phyloP scores from a whole-genome alignment of 352 stramenopile genomes.

The Peronospora belbahrii region DNA sequence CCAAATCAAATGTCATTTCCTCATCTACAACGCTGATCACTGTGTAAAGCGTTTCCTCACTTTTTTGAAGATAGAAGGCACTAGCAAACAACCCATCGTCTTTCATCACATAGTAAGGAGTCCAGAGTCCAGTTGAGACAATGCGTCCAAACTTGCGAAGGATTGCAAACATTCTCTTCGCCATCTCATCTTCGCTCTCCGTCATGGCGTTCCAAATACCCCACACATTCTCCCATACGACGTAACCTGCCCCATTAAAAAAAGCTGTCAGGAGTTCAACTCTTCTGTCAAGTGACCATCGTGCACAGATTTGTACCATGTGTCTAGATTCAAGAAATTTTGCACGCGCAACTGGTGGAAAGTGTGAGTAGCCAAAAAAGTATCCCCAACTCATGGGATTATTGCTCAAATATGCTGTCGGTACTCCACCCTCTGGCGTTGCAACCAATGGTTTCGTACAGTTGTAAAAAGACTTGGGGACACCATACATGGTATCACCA shows the following conservation, averaged over 20 bases:
- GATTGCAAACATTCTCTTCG: conserved; percentile 56
- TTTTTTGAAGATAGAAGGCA: conserved; percentile 31
- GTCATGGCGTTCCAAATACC: conserved; percentile 83
- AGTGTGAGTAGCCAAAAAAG: conserved; percentile 54
- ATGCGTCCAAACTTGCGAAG: conserved; percentile 48
- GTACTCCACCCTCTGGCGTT: conserved; percentile 57
- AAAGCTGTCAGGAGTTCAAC: conserved; percentile 61
- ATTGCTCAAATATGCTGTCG: conserved; percentile 45
- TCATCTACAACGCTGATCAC: conserved; percentile 43
- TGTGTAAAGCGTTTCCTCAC: conserved; percentile 41
- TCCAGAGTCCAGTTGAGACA: conserved; percentile 40
- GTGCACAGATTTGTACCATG: conserved; percentile 76
- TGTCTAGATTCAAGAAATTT: conserved; percentile 79
- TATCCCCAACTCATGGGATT: conserved; percentile 84
- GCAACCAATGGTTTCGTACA: conserved; percentile 49
- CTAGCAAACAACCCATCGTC: conserved; percentile 35
- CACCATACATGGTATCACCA: conserved; percentile 84
- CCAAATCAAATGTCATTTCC: conserved; percentile 24
- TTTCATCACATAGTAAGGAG: conserved; percentile 42
- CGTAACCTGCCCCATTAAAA: conserved; percentile 84
- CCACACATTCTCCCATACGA: conserved; percentile 87
- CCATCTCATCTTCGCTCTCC: conserved; percentile 49
- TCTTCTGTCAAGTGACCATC: conserved; percentile 70
- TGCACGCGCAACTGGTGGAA: conserved; percentile 56
- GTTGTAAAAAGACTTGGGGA: conserved; percentile 77